These are phyloP conservation scores for Lasiodiplodia citricola DNA, from an alignment of 2,329 filamentous ascomycete genomes.

Conservation along the genomic window DNA sequence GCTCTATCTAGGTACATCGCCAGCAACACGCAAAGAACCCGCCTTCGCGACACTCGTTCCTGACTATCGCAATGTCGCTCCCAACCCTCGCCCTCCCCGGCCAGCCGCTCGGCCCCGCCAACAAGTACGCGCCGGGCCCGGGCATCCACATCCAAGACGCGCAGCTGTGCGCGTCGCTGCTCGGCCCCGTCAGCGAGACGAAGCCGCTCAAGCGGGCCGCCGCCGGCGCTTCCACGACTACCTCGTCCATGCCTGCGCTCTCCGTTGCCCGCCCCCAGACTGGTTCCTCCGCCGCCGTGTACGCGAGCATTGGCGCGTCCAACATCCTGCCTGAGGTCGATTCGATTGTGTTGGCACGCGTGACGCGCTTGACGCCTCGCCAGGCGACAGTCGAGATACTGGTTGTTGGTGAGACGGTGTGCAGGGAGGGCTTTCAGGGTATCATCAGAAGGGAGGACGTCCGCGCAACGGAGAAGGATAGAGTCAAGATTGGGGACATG, in stretches of 20 bases:
- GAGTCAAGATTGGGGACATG: slow-evolving; percentile 86
- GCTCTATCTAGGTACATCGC: background rate
- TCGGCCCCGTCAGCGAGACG: slow-evolving; percentile 64
- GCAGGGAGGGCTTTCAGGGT: slow-evolving; percentile 82
- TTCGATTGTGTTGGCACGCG: slow-evolving; percentile 79
- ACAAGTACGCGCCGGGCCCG: slow-evolving; percentile 73
- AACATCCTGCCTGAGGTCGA: slow-evolving; percentile 83
- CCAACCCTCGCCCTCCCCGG: slow-evolving; percentile 74
- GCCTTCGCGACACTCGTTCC: background rate
- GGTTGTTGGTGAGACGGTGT: slow-evolving; percentile 70
- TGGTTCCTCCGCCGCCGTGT: background rate
- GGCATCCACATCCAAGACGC: slow-evolving; percentile 83
- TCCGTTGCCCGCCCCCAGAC: slow-evolving; percentile 26
- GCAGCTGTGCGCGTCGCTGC: slow-evolving; percentile 80
- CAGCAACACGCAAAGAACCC: background rate
- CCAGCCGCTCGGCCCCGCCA: slow-evolving; percentile 72
- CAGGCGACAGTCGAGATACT: slow-evolving; percentile 88
- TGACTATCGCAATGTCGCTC: slow-evolving; percentile 37
- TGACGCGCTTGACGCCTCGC: slow-evolving; percentile 82
- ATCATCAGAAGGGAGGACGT: slow-evolving; percentile 90
- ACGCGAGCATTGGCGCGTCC: slow-evolving; percentile 45
- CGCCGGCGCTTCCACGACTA: background rate
- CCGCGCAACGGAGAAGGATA: slow-evolving; percentile 86
- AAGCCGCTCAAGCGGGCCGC: slow-evolving; percentile 41
- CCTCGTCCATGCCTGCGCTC: slow-evolving; percentile 45